Percentiles rank a stretch among this genome's conserved stretches.
Conservation (phyloP, 2,329 filamentous ascomycete genomes). For the Lasiodiplodia theobromae region DNA sequence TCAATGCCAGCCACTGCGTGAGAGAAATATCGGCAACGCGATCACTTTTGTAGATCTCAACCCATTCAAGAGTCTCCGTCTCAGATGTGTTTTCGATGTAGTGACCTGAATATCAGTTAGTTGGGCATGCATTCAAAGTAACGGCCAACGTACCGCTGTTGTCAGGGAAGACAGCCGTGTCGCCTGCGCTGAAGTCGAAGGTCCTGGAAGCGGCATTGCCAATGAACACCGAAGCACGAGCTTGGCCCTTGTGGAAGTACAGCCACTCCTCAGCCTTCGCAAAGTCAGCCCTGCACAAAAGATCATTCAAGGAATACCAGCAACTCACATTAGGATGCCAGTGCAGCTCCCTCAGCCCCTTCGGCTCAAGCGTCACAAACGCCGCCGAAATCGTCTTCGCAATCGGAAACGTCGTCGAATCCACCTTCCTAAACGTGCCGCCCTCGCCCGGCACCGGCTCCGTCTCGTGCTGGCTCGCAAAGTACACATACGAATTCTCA, state of each 20-base stretch:
- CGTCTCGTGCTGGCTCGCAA: conserved; percentile 62
- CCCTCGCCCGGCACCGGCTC: conserved; percentile 67
- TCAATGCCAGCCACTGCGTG: conserved; percentile 73
- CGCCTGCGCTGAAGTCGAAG: conserved; percentile 72
- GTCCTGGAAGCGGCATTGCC: conserved; percentile 67
- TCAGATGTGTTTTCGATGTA: conserved; percentile 74
- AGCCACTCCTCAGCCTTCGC: conserved; percentile 71
- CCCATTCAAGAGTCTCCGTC: conserved; percentile 69
- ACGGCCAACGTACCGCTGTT: conserved; percentile 58
- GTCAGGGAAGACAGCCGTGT: conserved; percentile 72
- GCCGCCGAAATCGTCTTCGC: conserved; percentile 71
- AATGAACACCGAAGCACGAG: conserved; percentile 69
- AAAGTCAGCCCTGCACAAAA: conserved; percentile 2
- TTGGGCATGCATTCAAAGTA: neutral
- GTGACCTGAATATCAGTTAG: conserved; percentile 54
- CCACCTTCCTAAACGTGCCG: conserved; percentile 69
- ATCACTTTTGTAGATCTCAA: conserved; percentile 74
- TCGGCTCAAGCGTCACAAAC: conserved; percentile 69
- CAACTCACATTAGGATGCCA: conserved; percentile 72
- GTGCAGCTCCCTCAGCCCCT: conserved; percentile 69
- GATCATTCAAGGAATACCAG: neutral
- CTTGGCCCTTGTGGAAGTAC: conserved; percentile 71
- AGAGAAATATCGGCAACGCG: conserved; percentile 71
- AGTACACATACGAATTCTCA: conserved; percentile 69
- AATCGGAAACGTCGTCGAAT: conserved; percentile 72